These are phyloP conservation scores for Lactarius hatsudake DNA, from an alignment of 768 basidiomycete genomes.

Conservation along the genomic window DNA sequence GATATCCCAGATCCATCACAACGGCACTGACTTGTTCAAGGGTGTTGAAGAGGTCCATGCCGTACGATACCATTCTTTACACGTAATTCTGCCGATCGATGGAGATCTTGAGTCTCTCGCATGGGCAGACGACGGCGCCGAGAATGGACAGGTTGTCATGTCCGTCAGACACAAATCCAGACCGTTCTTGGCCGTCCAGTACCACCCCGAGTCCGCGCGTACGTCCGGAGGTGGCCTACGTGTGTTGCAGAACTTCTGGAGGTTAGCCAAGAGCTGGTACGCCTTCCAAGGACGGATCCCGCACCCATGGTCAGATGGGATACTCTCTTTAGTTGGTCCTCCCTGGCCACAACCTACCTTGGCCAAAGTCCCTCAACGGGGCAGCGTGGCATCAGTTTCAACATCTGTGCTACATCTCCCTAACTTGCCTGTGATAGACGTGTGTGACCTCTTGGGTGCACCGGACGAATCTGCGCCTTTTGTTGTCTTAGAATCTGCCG, in stretches of 20 bases:
- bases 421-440: constrained; percentile 40
- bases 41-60: constrained; percentile 52
- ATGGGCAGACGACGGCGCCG: constrained; percentile 66
- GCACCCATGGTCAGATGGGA: constrained; percentile 41
- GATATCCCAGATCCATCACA: constrained; percentile 61
- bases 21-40: constrained; percentile 57
- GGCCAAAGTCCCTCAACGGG: constrained; percentile 29
- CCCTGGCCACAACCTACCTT: constrained; percentile 54
- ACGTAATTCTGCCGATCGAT: constrained; percentile 47
- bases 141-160: constrained; percentile 73
- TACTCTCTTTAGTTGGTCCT: constrained; percentile 42
- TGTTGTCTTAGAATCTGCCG: constrained; percentile 72
- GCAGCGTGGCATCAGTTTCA: constrained; percentile 12
- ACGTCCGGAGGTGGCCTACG: constrained; percentile 67
- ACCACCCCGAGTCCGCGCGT: constrained; percentile 82
- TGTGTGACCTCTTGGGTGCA: constrained; percentile 66
- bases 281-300: constrained; percentile 37
- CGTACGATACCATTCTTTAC: constrained; percentile 80
- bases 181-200: constrained; percentile 88
- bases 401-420: constrained; percentile 41
- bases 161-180: constrained; percentile 57
- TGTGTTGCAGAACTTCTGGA: constrained; percentile 74
- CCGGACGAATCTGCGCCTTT: constrained; percentile 58
- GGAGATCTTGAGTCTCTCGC: constrained; percentile 63
- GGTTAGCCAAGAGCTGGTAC: constrained; percentile 59